Base-by-base conservation (phyloP, 2,329 filamentous ascomycete genomes). In the Fusarium sp. region DNA sequence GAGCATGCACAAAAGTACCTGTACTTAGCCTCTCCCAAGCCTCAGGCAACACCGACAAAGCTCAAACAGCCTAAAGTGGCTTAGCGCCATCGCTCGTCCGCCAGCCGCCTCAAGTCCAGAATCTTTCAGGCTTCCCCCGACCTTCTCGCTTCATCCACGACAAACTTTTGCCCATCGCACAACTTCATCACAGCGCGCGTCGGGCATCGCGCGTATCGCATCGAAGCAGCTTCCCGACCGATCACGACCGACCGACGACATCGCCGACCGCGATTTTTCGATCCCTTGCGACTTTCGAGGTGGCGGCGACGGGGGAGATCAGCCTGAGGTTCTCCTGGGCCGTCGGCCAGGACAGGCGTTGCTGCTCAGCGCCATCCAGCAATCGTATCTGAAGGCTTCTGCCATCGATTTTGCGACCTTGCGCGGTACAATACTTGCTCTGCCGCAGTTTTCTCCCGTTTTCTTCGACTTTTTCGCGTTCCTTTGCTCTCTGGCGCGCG, bases 101-200 rank as follows among this genome's bases (percentile, higher is more conserved):
- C 81, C 80, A 82, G 80, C 82, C 81, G 81, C 81, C 81, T 82
- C 79, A 82, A 83, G 79, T 82, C 82, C 81, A 85, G 84, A 84
- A 83, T 84, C 83, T 86, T 85, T 84, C 83, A 79, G 78, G 80
- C 81, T 79, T 82, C 81, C 81, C 80, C 80, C 74, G 73, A 75
- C 76, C 78, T 80, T 80, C 82, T 83, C 81, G 80, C 81, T 80
- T 84, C 80, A 83, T 82, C 83, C 81, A 82, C 83, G 83, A 84
- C 83, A 83, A 85, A 84, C 84, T 81, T 82, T 80, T 82, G 82
- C 80, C 79, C 76, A 72, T 70, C 76, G 75, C 77, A 74, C 78
- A 78, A 82, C 80, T 71, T 78, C 84, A 88, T 86, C 85, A 84
- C 82, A 83, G 84, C 85, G 85, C 89, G 88, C 86, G 87, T 87